Conservation (phyloP, 2,329 filamentous ascomycete genomes). For the Daldinia eschscholtzii region DNA sequence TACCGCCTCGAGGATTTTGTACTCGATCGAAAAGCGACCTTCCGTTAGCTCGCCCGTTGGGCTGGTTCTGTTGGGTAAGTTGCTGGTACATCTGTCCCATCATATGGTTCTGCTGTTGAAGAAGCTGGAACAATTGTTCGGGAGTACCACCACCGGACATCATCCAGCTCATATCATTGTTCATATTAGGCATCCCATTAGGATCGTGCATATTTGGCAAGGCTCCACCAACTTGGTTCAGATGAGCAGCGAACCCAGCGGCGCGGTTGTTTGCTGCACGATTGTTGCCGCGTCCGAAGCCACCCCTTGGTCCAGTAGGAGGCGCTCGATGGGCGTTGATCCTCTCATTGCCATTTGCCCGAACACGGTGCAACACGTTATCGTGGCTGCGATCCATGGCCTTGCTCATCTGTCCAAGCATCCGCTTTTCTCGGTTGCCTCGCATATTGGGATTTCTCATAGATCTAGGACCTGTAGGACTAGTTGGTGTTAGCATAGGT, state of each 20-base stretch:
- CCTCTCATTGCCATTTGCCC: slow-evolving; percentile 78
- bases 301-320: slow-evolving; percentile 77
- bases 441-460: slow-evolving; percentile 77
- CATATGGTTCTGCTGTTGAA: slow-evolving; percentile 89
- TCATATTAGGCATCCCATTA: slow-evolving; percentile 57
- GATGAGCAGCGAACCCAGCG: slow-evolving; percentile 63
- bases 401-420: slow-evolving; percentile 87
- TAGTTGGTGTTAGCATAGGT: slow-evolving; percentile 63
- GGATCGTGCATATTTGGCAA: slow-evolving; percentile 56
- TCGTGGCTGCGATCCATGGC: slow-evolving; percentile 84
- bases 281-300: slow-evolving; percentile 62
- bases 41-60: slow-evolving; percentile 62
- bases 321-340: slow-evolving; percentile 84
- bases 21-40: slow-evolving; percentile 82
- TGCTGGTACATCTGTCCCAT: slow-evolving; percentile 81
- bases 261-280: slow-evolving; percentile 65
- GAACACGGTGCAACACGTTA: slow-evolving; percentile 82
- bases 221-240: slow-evolving; percentile 55
- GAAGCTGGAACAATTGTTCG: slow-evolving; percentile 79
- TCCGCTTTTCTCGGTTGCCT: slow-evolving; percentile 77
- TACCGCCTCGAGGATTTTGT: slow-evolving; percentile 68
- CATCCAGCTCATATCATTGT: slow-evolving; percentile 61
- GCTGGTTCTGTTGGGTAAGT: slow-evolving; percentile 66
- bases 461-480: slow-evolving; percentile 92
- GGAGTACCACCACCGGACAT: slow-evolving; percentile 63